phyloP scores from a whole-genome alignment of 352 stramenopile genomes.

The Saprolegnia diclina region DNA sequence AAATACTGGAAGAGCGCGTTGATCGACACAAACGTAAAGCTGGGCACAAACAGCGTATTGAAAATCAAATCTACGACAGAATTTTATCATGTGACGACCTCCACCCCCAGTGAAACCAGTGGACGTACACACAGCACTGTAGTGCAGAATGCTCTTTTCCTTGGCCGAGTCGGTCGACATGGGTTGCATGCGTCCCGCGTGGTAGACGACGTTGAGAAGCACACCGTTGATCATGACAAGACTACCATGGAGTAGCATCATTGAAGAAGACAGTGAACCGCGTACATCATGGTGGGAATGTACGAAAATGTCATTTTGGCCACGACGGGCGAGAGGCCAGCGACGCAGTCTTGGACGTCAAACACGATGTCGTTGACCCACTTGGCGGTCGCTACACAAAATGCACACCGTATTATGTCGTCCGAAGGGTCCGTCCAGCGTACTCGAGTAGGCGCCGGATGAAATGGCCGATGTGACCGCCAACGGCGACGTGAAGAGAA shows the following conservation, averaged over 20 bases:
- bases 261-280: not conserved
- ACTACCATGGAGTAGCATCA: conserved; percentile 30
- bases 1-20: conserved; percentile 76
- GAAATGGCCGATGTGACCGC: conserved; percentile 80
- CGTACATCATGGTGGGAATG: conserved; percentile 26
- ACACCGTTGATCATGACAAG: conserved; percentile 84
- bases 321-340: conserved; percentile 48
- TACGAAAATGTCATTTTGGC: conserved; percentile 36
- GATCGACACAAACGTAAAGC: conserved; percentile 81
- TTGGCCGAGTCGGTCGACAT: conserved; percentile 82
- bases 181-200: conserved; percentile 74
- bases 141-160: conserved; percentile 73
- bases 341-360: conserved; percentile 10
- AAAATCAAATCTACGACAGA: conserved; percentile 59
- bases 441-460: conserved; percentile 38
- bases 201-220: conserved; percentile 77
- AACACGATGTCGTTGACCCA: conserved; percentile 21
- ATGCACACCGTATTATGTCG: not conserved
- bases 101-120: not conserved
- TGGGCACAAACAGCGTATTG: conserved; percentile 84
- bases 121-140: conserved; percentile 35
- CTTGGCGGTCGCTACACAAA: conserved; percentile 20
- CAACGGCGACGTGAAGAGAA: conserved; percentile 79
- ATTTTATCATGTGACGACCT: not conserved
- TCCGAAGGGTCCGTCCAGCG: not conserved